phyloP scores from a whole-genome alignment of 352 stramenopile species.

The Phytophthora syringae region DNA sequence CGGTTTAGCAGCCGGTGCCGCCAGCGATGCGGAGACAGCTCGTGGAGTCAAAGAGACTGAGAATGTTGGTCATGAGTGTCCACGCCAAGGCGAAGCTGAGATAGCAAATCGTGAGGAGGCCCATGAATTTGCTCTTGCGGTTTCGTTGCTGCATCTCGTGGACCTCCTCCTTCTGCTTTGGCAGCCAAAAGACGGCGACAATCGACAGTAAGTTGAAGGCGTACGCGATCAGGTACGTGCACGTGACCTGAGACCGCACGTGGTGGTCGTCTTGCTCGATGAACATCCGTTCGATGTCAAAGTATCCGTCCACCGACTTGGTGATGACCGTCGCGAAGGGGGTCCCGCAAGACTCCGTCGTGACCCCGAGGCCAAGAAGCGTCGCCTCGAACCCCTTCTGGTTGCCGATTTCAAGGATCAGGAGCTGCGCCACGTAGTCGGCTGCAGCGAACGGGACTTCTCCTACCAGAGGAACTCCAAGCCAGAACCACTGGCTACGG shows the following conservation, averaged over 20 bases:
- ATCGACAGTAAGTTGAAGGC: constrained; percentile 48
- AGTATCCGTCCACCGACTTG: constrained; percentile 42
- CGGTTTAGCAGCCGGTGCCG: constrained; percentile 34
- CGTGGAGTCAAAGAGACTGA: constrained; percentile 51
- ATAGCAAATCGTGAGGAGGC: constrained; percentile 30
- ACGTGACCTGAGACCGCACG: constrained; percentile 51
- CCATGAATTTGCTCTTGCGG: constrained; percentile 38
- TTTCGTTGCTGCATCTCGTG: constrained; percentile 45
- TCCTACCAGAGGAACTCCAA: constrained; percentile 52
- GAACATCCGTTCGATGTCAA: constrained; percentile 44
- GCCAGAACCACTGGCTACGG: constrained; percentile 61
- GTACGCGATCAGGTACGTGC: constrained; percentile 57
- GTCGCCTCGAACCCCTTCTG: constrained; percentile 48
- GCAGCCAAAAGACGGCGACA: constrained; percentile 47
- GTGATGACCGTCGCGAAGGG: constrained; percentile 54
- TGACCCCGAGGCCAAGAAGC: constrained; percentile 45
- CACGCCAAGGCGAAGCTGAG: constrained; percentile 44
- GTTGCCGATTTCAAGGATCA: constrained; percentile 50
- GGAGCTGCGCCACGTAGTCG: constrained; percentile 40
- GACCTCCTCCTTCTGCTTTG: constrained; percentile 52
- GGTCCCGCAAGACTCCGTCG: constrained; percentile 32
- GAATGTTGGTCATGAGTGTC: constrained; percentile 59
- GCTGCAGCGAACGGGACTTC: constrained; percentile 37
- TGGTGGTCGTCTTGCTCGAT: constrained; percentile 38
- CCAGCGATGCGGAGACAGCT: constrained; percentile 50